phyloP scores from a whole-genome alignment of 768 basidiomycete species.

The Pisolithus sp. region DNA sequence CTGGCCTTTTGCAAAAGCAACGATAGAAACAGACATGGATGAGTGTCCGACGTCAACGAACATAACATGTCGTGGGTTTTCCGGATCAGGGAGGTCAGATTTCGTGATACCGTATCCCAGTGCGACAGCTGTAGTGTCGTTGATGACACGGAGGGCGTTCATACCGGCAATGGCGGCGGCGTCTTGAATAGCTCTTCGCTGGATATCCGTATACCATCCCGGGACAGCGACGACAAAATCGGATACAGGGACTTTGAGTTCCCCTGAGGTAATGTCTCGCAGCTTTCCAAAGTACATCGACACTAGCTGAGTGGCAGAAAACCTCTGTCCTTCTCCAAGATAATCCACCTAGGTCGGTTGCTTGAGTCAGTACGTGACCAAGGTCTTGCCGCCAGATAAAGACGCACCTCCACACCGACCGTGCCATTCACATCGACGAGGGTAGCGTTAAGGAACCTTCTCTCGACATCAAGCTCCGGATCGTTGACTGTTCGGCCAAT shows the following conservation, averaged over 20 bases:
- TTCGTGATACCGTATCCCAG: conserved; percentile 99
- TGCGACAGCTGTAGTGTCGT: conserved; percentile 93
- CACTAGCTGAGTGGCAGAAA: conserved; percentile 88
- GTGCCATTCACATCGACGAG: conserved; percentile 80
- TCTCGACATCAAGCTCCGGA: conserved; percentile 79
- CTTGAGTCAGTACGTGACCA: conserved; percentile 7
- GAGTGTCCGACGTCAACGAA: conserved; percentile 97
- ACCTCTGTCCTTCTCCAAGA: conserved; percentile 70
- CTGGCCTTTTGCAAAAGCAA: conserved; percentile 92
- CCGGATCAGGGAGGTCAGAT: conserved; percentile 84
- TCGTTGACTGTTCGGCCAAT: conserved; percentile 78
- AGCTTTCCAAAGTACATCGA: conserved; percentile 88
- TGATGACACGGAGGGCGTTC: conserved; percentile 90
- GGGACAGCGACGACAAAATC: conserved; percentile 96
- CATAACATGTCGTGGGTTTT: conserved; percentile 78
- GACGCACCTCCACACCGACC: conserved; percentile 73
- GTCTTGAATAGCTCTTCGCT: conserved; percentile 84
- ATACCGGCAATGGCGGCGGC: conserved; percentile 87
- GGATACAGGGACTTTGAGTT: conserved; percentile 80
- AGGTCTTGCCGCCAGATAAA: conserved; percentile 4
- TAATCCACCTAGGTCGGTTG: conserved; percentile 64
- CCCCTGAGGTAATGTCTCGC: conserved; percentile 75
- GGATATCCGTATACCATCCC: conserved; percentile 93
- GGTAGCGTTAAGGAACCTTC: conserved; percentile 84
- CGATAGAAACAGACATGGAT: conserved; percentile 76